Evolutionary conservation across 2,329 filamentous ascomycete species (phyloP).

Genomic region (Calonectria montana): DNA sequence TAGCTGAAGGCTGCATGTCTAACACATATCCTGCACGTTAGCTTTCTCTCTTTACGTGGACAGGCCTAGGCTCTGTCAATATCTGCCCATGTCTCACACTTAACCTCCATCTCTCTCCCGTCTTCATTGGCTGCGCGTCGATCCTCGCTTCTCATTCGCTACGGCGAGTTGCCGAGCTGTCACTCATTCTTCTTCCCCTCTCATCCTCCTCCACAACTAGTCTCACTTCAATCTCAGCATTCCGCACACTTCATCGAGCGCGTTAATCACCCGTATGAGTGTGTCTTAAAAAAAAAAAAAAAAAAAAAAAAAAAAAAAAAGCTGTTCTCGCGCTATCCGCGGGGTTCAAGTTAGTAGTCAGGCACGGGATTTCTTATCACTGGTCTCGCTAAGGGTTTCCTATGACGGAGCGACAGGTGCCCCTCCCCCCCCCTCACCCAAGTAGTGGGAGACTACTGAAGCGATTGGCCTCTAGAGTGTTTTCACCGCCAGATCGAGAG

Average conservation of each 20-base stretch:
- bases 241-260: background rate
- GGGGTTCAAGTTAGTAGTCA: conserved; percentile 4
- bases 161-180: background rate
- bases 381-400: background rate
- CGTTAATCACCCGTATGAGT: conserved; percentile 7
- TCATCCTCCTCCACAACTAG: background rate
- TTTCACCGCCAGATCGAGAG: conserved; percentile 23
- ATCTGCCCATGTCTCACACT: conserved; percentile 1
- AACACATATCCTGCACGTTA: background rate
- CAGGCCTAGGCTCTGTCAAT: background rate
- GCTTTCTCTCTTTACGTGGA: background rate
- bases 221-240: conserved; percentile 19
- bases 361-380: background rate
- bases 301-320: background rate
- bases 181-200: background rate
- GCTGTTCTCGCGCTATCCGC: conserved; percentile 10
- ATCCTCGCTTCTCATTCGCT: background rate
- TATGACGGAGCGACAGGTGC: background rate
- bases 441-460: background rate
- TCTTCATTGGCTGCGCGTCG: background rate
- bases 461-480: background rate
- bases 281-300: background rate
- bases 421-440: background rate
- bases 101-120: background rate
- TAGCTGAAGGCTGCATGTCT: background rate